Evolutionary conservation across 2,329 filamentous ascomycete genomes (phyloP), one percentile per base, ranked within the genome.

Genomic region (Clarireedia monteithiana): DNA sequence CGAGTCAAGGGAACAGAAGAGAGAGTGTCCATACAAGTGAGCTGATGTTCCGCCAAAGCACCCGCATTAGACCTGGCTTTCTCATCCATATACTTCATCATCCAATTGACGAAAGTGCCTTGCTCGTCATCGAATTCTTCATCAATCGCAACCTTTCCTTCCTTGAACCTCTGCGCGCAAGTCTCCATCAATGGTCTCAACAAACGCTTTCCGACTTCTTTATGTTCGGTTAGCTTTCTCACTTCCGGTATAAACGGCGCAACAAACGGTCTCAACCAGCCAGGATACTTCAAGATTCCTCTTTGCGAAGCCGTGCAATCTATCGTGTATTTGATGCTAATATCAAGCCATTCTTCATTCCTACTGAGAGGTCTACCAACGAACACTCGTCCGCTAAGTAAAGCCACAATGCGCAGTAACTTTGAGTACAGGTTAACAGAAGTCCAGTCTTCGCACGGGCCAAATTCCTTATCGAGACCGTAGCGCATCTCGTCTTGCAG

Each of bases 401-500:
- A 45, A 3, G 40, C 50, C 14, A 53, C 9, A 0, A 46, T 3
- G 4, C 6, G 42, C 6, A 38, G 5, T 14, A 46, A 1, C 17
- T 17, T 46, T 9, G 27, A 4, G 4, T 24, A 5, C 40, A 53
- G 15, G 7, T n/a, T 4, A 12, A 53, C 5, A 17, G 24, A 20
- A 20, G 40, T 53, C 50, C 50, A 53, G 50, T 73, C 71, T 9
- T 61, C 42, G 34, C 60, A 60, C 2, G 42, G 12, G 3, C 65
- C 65, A 15, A 67, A n/a, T 44, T 64, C 62, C 15, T 58, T 56
- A 9, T 65, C 52, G 9, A 65, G 26, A 1, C 55, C 57, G 51
- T 61, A 65, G 15, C 40, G 34, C 7, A 63, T 46, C 48, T 68
- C 66, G n/a, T 66, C 64, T 60, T 66, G 60, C 1, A 67, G 45